Conservation (phyloP, 257 asterid genomes). For the Nicotiana benthamiana region DNA sequence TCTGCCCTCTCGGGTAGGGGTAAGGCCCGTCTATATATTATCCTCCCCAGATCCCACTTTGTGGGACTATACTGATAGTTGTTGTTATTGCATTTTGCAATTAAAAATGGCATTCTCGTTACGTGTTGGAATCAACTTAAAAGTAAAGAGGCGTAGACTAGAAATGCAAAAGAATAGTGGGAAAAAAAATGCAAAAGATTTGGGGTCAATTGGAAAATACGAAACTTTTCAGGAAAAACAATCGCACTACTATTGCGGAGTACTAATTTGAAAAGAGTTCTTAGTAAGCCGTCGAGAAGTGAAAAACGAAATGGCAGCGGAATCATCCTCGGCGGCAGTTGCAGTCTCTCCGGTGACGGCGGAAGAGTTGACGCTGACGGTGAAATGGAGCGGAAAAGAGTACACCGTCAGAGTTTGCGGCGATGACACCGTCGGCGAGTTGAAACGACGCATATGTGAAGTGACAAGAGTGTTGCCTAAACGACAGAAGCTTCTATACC, state of each 20-base stretch:
- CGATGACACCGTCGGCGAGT: constrained; percentile 81
- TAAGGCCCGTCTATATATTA: no score
- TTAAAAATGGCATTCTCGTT: not conserved
- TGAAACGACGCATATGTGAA: constrained; percentile 82
- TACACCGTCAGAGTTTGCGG: constrained; percentile 84
- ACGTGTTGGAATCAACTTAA: not conserved
- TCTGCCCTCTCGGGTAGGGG: no score
- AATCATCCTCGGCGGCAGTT: constrained; percentile 40
- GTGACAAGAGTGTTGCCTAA: constrained; percentile 79
- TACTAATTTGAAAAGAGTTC: not conserved
- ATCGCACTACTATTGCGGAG: not conserved
- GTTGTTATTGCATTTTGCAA: no score
- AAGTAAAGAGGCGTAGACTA: not conserved
- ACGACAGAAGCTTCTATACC: constrained; percentile 93
- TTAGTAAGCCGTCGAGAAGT: not conserved
- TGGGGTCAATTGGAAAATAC: not conserved
- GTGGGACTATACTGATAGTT: no score
- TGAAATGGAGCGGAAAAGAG: constrained; percentile 96
- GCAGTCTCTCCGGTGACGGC: constrained; percentile 46
- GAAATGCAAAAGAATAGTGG: not conserved
- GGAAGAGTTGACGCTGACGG: constrained; percentile 83
- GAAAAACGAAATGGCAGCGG: constrained; percentile 48
- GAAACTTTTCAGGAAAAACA: not conserved
- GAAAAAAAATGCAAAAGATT: not conserved
- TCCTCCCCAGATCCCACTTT: no score